Conservation (phyloP, 352 stramenopile species). For the Pythium coloratum region DNA sequence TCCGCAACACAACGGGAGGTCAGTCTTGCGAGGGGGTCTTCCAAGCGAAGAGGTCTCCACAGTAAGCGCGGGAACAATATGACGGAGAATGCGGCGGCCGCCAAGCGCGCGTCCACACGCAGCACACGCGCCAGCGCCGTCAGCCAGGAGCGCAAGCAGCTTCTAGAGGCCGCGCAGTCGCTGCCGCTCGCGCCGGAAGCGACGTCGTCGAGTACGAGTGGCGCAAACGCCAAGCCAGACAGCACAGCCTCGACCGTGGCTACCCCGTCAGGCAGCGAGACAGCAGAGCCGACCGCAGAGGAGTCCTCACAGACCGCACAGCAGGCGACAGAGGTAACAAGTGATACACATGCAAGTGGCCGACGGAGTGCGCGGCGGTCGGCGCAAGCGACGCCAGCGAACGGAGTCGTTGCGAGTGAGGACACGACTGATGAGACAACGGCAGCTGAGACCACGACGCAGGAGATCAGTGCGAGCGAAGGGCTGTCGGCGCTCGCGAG, state of each 20-base stretch:
- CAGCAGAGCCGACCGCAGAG: neutral
- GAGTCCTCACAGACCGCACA: neutral
- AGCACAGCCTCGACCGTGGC: neutral
- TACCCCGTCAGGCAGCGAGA: neutral
- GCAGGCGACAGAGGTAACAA: neutral
- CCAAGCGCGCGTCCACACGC: conserved; percentile 24
- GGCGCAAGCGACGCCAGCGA: neutral
- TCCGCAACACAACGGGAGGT: conserved; percentile 25
- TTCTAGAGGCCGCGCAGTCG: conserved; percentile 12
- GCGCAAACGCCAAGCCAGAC: conserved; percentile 1
- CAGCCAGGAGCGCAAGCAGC: conserved; percentile 24
- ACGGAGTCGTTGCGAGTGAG: neutral
- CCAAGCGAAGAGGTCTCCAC: neutral
- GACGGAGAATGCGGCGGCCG: conserved; percentile 12
- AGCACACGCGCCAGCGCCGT: conserved; percentile 19
- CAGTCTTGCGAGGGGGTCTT: conserved; percentile 33
- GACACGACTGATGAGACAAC: neutral
- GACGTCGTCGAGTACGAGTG: neutral
- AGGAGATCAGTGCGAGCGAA: conserved; percentile 4
- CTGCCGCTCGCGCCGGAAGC: conserved; percentile 8
- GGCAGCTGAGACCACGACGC: neutral
- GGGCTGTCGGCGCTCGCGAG: conserved; percentile 2
- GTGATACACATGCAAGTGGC: neutral
- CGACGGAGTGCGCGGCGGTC: conserved; percentile 13
- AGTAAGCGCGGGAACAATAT: conserved; percentile 23